phyloP scores from a whole-genome alignment of 1,139 yeast species.

The Pichia sp. region DNA sequence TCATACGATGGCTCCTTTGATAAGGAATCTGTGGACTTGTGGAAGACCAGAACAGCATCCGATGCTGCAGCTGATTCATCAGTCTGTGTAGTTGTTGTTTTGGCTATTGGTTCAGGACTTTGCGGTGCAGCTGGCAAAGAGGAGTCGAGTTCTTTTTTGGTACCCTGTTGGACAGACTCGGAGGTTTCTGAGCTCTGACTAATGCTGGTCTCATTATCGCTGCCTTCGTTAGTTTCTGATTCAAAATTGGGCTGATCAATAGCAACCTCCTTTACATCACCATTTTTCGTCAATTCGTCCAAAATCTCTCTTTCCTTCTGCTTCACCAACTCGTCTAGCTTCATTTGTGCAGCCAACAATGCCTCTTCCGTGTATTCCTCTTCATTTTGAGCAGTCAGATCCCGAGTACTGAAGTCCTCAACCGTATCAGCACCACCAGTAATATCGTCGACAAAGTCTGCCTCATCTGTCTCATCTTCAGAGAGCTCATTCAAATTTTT shows the following conservation, averaged over 20 bases:
- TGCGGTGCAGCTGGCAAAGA: neutral
- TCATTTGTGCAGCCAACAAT: constrained; percentile 25
- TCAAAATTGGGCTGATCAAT: neutral
- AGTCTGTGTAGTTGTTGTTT: neutral
- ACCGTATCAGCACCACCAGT: constrained; percentile 9
- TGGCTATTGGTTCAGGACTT: neutral
- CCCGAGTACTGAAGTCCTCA: neutral
- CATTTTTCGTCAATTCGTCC: constrained; percentile 21
- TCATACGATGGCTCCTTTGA: constrained; percentile 1
- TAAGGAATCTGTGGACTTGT: neutral
- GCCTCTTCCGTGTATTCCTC: constrained; percentile 24
- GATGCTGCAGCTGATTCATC: neutral
- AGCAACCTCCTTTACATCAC: constrained; percentile 10
- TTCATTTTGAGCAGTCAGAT: neutral
- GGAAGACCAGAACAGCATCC: constrained; percentile 7
- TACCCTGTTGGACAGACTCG: neutral
- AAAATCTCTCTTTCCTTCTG: constrained; percentile 27
- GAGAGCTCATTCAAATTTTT: neutral
- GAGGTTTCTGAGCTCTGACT: neutral
- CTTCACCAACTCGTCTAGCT: constrained; percentile 26
- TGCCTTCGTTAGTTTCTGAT: neutral
- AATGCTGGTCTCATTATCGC: neutral
- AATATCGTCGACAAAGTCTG: constrained; percentile 14
- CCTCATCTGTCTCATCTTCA: constrained; percentile 15
- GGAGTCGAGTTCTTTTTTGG: neutral